These are phyloP conservation scores for Isochrysis galbana DNA, from an alignment of 78 protist genomes.

Conservation along the genomic window DNA sequence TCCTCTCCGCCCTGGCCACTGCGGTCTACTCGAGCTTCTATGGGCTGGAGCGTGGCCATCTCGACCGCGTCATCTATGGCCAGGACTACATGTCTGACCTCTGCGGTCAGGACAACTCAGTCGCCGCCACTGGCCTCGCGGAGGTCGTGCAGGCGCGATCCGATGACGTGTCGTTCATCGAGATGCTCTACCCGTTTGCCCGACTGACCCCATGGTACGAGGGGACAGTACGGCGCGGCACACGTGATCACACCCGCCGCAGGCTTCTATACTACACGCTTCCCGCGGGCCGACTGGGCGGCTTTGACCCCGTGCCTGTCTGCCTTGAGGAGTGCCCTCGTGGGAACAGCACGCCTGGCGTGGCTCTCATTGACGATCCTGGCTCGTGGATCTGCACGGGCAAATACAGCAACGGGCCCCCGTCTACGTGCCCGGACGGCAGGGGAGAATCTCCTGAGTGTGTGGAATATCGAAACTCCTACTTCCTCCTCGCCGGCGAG, in stretches of 20 bases:
- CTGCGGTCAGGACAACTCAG: neutral
- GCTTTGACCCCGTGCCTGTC: neutral
- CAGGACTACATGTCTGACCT: neutral
- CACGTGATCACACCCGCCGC: neutral
- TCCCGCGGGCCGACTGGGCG: neutral
- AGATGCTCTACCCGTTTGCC: neutral
- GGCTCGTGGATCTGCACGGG: neutral
- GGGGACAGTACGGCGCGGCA: neutral
- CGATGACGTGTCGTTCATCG: neutral
- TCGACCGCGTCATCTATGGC: neutral
- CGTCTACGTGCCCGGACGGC: neutral
- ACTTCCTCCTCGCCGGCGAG: neutral
- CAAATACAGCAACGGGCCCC: neutral
- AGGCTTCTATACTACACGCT: neutral
- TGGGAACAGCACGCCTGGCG: neutral
- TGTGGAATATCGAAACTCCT: neutral
- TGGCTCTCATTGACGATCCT: neutral
- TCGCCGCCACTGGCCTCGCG: neutral
- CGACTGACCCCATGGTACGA: neutral
- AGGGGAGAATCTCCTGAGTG: neutral
- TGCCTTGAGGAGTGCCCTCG: neutral
- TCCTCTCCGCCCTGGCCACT: neutral
- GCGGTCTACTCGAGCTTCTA: neutral
- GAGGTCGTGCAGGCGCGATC: neutral
- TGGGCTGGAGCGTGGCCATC: neutral